phyloP scores from a whole-genome alignment of 2,329 filamentous ascomycete genomes.

The Raffaelea albimanens region DNA sequence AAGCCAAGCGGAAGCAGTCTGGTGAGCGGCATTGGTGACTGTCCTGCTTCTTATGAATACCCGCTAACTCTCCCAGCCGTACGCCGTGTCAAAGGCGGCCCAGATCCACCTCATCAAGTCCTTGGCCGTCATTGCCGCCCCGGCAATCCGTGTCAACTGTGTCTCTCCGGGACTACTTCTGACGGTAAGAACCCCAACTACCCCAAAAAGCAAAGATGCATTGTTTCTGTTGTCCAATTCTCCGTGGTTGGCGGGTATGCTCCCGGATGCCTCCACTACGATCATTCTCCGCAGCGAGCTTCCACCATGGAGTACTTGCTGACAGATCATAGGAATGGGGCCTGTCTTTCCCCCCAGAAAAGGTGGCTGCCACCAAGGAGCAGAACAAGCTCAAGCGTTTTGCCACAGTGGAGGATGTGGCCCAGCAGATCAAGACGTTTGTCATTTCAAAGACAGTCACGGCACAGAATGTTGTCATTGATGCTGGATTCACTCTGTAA shows the following conservation, averaged over 20 bases:
- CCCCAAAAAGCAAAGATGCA: too few species aligned
- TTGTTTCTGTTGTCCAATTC: too few species aligned
- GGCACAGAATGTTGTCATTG: constrained; percentile 11
- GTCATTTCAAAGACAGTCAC: constrained; percentile 11
- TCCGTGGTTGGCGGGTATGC: too few species aligned
- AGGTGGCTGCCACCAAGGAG: constrained; percentile 42
- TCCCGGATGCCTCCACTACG: too few species aligned
- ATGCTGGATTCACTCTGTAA: constrained; percentile 10
- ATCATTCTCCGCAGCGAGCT: too few species aligned
- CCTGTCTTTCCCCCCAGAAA: constrained; percentile 44
- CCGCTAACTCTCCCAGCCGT: constrained; percentile 38
- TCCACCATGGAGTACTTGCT: too few species aligned
- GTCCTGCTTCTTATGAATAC: neutral
- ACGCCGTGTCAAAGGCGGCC: constrained; percentile 69
- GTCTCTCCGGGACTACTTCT: constrained; percentile 45
- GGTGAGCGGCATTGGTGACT: constrained; percentile 20
- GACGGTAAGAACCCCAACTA: constrained; percentile 35
- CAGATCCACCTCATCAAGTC: constrained; percentile 50
- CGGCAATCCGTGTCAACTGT: constrained; percentile 48
- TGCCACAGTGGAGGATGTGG: constrained; percentile 36
- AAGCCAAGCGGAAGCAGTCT: constrained; percentile 53
- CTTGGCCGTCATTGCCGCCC: constrained; percentile 41
- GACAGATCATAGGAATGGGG: constrained; percentile 48
- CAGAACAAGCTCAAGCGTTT: constrained; percentile 50
- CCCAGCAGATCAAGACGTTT: constrained; percentile 10